A percentile compares a stretch with the other conserved stretches of the same genome.
Evolutionary conservation across 2,329 filamentous ascomycete genomes (phyloP).

Genomic region (Ascochyta koolunga): DNA sequence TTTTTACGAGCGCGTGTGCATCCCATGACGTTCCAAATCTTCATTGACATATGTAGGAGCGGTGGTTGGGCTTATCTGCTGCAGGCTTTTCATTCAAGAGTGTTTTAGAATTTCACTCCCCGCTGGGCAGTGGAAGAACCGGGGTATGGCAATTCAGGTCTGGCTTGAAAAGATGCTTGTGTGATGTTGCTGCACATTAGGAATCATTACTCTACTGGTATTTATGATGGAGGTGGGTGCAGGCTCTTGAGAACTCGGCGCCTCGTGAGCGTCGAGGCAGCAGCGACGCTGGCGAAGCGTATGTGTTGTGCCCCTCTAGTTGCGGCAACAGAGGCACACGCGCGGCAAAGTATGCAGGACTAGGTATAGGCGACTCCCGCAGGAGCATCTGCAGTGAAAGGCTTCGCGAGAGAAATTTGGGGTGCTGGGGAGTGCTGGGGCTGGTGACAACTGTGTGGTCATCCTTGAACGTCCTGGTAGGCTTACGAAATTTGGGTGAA

Average conservation of each 20-base stretch:
- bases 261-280: constrained; percentile 88
- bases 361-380: constrained; percentile 54
- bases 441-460: constrained; percentile 51
- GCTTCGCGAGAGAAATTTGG: constrained; percentile 66
- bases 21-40: no score
- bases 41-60: no score
- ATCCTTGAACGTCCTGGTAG: constrained; percentile 50
- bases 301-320: constrained; percentile 81
- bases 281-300: constrained; percentile 85
- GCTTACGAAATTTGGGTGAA: constrained; percentile 54
- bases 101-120: no score
- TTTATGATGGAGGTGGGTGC: constrained; percentile 85
- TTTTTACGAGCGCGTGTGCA: not conserved
- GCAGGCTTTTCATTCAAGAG: no score
- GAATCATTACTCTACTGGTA: no score
- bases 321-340: constrained; percentile 80
- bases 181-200: no score
- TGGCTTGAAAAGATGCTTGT: no score
- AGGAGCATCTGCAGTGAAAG: constrained; percentile 74
- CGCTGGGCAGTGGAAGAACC: no score
- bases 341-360: constrained; percentile 60
- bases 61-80: no score
- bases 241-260: constrained; percentile 90
- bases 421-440: constrained; percentile 70
- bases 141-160: no score